phyloP scores from a whole-genome alignment of 805 yeast genomes.

The Candida jianshihensis region DNA sequence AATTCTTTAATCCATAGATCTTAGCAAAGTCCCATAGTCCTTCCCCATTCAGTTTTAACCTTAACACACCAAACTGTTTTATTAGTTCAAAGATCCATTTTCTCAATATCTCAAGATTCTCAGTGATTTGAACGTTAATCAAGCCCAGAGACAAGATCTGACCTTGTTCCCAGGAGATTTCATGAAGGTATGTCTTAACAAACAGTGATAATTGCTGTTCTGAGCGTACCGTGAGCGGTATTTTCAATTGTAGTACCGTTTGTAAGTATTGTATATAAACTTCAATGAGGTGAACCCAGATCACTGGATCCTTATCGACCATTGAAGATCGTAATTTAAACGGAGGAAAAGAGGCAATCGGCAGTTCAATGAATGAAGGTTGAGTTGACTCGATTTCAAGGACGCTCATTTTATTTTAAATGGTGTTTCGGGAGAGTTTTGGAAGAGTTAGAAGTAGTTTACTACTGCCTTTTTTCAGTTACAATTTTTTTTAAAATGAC shows the following conservation, averaged over 20 bases:
- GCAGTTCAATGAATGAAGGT: slow-evolving; percentile 30
- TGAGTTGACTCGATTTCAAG: slow-evolving; percentile 1
- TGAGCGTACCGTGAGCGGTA: slow-evolving; percentile 42
- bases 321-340: slow-evolving; percentile 68
- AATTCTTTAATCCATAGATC: slow-evolving; percentile 41
- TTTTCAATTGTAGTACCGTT: slow-evolving; percentile 26
- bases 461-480: not conserved
- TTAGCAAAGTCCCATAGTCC: slow-evolving; percentile 58
- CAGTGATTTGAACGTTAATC: slow-evolving; percentile 59
- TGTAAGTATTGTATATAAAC: slow-evolving; percentile 51
- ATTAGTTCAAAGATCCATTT: slow-evolving; percentile 38
- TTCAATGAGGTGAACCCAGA: slow-evolving; percentile 69
- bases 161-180: slow-evolving; percentile 53
- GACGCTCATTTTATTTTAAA: not conserved
- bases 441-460: not conserved
- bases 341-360: slow-evolving; percentile 69
- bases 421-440: not conserved
- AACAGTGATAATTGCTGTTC: slow-evolving; percentile 53
- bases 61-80: slow-evolving; percentile 45
- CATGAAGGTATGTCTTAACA: slow-evolving; percentile 49
- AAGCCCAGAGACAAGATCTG: slow-evolving; percentile 64
- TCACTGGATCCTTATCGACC: slow-evolving; percentile 77
- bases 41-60: slow-evolving; percentile 51
- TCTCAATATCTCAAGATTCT: slow-evolving; percentile 43
- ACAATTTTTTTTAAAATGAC: too few species aligned